These are phyloP conservation scores for Medicago truncatula DNA, from an alignment of 306 rosid species.

Conservation along the genomic window DNA sequence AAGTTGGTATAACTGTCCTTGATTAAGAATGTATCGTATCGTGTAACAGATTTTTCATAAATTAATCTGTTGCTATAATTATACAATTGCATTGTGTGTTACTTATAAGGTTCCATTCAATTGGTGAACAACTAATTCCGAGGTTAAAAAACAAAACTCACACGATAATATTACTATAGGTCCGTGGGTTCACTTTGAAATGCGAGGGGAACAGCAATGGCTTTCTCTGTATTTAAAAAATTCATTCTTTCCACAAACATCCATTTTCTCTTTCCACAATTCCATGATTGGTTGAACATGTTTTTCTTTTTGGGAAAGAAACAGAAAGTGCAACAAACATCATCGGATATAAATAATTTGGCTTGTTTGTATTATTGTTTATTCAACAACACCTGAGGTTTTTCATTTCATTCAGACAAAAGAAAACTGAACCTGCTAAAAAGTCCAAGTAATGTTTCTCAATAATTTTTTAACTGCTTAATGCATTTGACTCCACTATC, in stretches of 20 bases:
- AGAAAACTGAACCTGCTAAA: constrained; percentile 34
- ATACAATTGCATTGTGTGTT: no score
- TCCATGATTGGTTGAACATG: constrained; percentile 40
- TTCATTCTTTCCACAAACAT: constrained; percentile 29
- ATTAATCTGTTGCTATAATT: no score
- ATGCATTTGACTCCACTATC: constrained; percentile 57
- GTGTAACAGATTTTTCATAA: no score
- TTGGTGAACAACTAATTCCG: no score
- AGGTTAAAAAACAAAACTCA: no score
- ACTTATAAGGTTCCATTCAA: no score
- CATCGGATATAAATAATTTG: constrained; percentile 14
- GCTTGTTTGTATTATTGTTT: background rate
- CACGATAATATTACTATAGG: no score
- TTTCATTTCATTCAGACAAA: constrained; percentile 37
- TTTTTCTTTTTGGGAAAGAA: constrained; percentile 3
- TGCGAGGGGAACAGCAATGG: constrained; percentile 64
- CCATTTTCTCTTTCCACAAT: constrained; percentile 26
- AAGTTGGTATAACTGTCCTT: background rate
- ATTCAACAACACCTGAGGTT: constrained; percentile 34
- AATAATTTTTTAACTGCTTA: constrained; percentile 37
- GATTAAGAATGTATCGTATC: no score
- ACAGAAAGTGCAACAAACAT: constrained; percentile 2
- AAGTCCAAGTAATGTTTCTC: constrained; percentile 42
- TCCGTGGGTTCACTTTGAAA: constrained; percentile 31
- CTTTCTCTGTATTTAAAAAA: constrained; percentile 51